Evolutionary conservation across 495 filamentous ascomycete genomes (phyloP), one percentile per base, ranked within the genome.

Genomic region (Annulohypoxylon nitens): DNA sequence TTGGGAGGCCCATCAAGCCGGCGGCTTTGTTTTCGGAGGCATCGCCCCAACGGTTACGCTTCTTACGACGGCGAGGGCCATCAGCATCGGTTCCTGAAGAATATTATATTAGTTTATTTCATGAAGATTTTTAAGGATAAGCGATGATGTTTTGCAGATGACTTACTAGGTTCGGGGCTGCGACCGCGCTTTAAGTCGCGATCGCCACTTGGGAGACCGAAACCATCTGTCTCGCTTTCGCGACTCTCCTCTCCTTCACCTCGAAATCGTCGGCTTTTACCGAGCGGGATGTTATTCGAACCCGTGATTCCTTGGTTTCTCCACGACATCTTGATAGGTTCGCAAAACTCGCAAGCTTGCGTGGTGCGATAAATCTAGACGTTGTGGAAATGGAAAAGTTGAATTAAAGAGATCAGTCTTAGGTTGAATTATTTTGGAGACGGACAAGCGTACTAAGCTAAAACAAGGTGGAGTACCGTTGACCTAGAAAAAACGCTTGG

Each of bases 31-130:
- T 99, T 81, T 98, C 95, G 64, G 92, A 91, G 64, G 90, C 92
- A 76, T 97, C 94, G 64, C 96, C 96, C 96, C 96, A 99, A 75
- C 96, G 92, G 83, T 97, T 98, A 75, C 93, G 90, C 90, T 97
- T 98, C 90, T 97, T 97, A 83, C 96, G 94, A 33, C 90, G 88
- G 79, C 90, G 91, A 55, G 88, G 84, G 54, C 92, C 94, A 84
- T 97, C 93, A 12, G 83, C 83, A 23, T 90, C 84, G 71, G 78
- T 75, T 77, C 77, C 76, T 81, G 48, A 2, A 8, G 58, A 5
- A 25, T 0, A 33, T 2, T n/a, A 47, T 47, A 41, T 55, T 61
- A 14, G 8, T 26, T 55, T 60, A 20, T 5, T 33, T 20, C 63
- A n/a, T 20, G 37, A 14, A 25, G 8, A 18, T 16, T 30, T 11